phyloP scores from a whole-genome alignment of 1,139 yeast genomes.

The Barnettozyma hawaiiensis region DNA sequence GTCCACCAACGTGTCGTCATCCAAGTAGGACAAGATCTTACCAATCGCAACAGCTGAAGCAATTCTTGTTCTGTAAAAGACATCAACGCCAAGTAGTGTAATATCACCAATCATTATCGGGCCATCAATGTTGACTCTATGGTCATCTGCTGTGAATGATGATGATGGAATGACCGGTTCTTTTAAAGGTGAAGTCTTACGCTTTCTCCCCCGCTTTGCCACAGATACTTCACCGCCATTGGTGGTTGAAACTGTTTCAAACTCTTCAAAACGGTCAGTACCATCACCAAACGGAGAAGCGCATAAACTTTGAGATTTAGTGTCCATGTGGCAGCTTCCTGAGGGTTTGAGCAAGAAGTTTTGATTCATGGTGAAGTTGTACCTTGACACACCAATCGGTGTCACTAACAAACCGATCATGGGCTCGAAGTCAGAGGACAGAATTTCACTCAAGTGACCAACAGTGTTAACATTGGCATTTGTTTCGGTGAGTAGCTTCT shows the following conservation, averaged over 20 bases:
- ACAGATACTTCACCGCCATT: slow-evolving; percentile 9
- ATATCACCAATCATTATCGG: slow-evolving; percentile 93
- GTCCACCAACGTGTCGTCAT: slow-evolving; percentile 36
- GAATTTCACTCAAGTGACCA: slow-evolving; percentile 39
- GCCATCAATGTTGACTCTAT: slow-evolving; percentile 80
- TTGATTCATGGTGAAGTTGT: slow-evolving; percentile 79
- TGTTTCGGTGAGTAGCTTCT: slow-evolving; percentile 47
- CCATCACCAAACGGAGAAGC: not conserved
- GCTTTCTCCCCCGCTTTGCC: slow-evolving; percentile 26
- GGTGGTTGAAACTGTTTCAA: slow-evolving; percentile 11
- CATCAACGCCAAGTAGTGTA: slow-evolving; percentile 72
- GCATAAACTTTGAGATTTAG: not conserved
- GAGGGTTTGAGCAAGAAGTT: slow-evolving; percentile 74
- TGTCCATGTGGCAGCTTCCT: slow-evolving; percentile 37
- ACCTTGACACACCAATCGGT: slow-evolving; percentile 91
- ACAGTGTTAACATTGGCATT: slow-evolving; percentile 31
- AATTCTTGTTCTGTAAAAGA: slow-evolving; percentile 68
- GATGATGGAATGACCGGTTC: slow-evolving; percentile 43
- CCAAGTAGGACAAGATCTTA: slow-evolving; percentile 51
- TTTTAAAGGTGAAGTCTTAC: slow-evolving; percentile 28
- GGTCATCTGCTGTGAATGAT: slow-evolving; percentile 47
- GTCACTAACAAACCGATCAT: slow-evolving; percentile 74
- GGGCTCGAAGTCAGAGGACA: slow-evolving; percentile 52
- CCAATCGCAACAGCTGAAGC: slow-evolving; percentile 79
- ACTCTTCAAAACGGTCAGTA: slow-evolving; percentile 4